phyloP scores from a whole-genome alignment of 345 rosid genomes.

The Euphorbia lathyris region DNA sequence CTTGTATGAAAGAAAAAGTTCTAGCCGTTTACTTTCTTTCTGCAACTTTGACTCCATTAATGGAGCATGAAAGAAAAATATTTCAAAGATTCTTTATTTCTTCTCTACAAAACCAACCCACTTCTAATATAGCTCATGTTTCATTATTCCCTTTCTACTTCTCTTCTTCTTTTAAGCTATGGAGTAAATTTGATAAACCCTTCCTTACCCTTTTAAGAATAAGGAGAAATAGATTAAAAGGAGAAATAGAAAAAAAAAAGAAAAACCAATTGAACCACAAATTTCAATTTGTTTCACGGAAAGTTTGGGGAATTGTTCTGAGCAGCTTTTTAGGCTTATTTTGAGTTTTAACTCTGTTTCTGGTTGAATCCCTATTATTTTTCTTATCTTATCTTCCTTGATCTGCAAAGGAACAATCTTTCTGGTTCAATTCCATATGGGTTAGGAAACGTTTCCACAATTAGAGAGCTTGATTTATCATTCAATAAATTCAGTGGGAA shows the following conservation, averaged over 20 bases:
- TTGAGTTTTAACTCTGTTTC: conserved; percentile 63
- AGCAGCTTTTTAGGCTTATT: conserved; percentile 44
- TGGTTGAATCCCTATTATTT: conserved; percentile 56
- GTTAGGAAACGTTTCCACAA: conserved; percentile 21
- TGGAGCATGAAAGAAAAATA: no score
- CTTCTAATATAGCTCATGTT: conserved; percentile 6
- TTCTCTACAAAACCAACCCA: conserved; percentile 43
- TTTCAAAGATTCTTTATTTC: conserved; percentile 38
- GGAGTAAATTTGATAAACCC: neutral
- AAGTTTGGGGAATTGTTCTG: conserved; percentile 19
- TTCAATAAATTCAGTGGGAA: conserved; percentile 20
- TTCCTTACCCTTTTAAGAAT: conserved; percentile 20
- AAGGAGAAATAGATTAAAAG: conserved; percentile 31
- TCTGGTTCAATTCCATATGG: conserved; percentile 44
- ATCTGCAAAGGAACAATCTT: conserved; percentile 68
- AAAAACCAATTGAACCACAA: no score
- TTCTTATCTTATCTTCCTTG: conserved; percentile 57
- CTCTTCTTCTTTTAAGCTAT: neutral
- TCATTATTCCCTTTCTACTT: neutral
- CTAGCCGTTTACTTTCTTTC: conserved; percentile 18
- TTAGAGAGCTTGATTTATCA: conserved; percentile 20
- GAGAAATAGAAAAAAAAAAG: no score
- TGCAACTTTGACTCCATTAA: conserved; percentile 17
- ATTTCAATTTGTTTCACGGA: neutral
- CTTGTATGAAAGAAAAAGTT: no score